phyloP scores from a whole-genome alignment of 257 asterid genomes.

The Anisodus tanguticus region DNA sequence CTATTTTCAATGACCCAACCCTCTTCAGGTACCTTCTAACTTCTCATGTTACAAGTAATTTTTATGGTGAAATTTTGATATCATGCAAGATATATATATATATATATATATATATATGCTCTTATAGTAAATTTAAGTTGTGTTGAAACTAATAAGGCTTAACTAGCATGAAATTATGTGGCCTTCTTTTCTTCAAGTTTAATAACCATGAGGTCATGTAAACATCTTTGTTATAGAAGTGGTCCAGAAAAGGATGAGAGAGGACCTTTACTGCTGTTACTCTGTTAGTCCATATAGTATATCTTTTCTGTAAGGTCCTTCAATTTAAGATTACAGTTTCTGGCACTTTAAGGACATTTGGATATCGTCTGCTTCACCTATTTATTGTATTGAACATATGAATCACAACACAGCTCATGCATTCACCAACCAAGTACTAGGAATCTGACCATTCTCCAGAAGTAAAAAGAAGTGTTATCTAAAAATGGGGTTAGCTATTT shows the following conservation, averaged over 20 bases:
- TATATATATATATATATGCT: no score
- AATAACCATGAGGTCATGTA: not conserved
- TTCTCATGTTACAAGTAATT: not conserved
- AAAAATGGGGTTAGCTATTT: not conserved
- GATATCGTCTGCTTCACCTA: not conserved
- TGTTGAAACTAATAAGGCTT: not conserved
- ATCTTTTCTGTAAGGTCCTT: not conserved
- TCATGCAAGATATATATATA: not conserved
- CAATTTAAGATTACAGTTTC: not conserved
- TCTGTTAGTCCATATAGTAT: not conserved
- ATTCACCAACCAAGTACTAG: not conserved
- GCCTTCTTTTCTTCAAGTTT: not conserved
- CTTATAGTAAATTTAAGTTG: not conserved
- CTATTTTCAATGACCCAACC: conserved; percentile 38
- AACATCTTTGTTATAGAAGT: not conserved
- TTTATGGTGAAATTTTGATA: not conserved
- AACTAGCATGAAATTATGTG: not conserved
- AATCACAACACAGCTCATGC: not conserved
- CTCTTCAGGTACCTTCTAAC: conserved; percentile 56
- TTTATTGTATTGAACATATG: not conserved
- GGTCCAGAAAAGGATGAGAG: not conserved
- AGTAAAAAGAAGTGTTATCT: not conserved
- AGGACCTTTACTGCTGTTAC: not conserved
- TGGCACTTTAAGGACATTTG: not conserved
- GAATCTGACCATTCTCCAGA: conserved; percentile 4